A percentile compares a stretch with the other conserved stretches of the same genome.
These are phyloP conservation scores for Solanum pimpinellifolium DNA, from an alignment of 257 asterid species.

Conservation along the genomic window DNA sequence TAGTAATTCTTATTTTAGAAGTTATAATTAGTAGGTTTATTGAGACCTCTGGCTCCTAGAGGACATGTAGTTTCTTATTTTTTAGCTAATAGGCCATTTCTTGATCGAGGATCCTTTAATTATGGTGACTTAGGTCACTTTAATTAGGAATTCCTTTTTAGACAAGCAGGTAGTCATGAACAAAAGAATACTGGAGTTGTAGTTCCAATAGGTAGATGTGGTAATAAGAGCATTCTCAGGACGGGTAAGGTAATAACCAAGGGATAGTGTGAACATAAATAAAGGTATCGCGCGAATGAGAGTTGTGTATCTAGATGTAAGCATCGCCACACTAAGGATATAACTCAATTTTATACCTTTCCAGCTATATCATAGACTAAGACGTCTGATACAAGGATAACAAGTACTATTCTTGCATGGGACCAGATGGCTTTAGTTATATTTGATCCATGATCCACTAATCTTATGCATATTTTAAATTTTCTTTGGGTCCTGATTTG, in stretches of 20 bases:
- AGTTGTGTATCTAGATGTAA: background rate
- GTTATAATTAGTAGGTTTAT: too few relatives aligned
- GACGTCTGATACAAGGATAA: background rate
- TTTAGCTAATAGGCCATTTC: background rate
- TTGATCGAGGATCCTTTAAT: too few relatives aligned
- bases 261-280: background rate
- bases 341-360: background rate
- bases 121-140: background rate
- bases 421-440: background rate
- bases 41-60: background rate
- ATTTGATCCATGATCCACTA: background rate
- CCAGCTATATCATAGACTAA: background rate
- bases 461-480: too few relatives aligned
- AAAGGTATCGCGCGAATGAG: background rate
- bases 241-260: background rate
- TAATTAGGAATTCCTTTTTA: background rate
- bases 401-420: background rate
- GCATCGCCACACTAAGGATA: background rate
- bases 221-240: too few relatives aligned
- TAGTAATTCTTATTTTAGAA: background rate
- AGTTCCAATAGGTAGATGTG: background rate
- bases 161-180: background rate
- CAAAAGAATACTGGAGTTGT: too few relatives aligned
- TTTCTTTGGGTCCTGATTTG: background rate
- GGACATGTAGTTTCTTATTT: background rate